Evolutionary conservation across 257 asterid genomes (phyloP).

Genomic region (Salvia splendens): DNA sequence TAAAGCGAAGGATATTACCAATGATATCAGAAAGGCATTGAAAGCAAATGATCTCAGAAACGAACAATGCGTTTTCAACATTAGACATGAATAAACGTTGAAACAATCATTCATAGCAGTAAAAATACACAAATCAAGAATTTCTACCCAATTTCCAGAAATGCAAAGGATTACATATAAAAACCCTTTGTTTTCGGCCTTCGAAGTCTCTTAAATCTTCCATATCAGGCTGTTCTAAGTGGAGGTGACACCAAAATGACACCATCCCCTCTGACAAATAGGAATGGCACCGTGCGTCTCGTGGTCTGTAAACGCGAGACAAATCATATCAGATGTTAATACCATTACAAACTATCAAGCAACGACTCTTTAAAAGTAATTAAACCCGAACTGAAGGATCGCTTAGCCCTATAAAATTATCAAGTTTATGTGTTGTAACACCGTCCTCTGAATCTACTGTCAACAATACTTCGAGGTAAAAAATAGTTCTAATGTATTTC

Average conservation of each 20-base stretch:
- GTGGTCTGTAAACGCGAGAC: slow-evolving; percentile 54
- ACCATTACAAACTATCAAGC: background rate
- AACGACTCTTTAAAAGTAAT: background rate
- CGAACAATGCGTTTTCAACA: slow-evolving; percentile 13
- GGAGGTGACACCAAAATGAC: slow-evolving; percentile 98
- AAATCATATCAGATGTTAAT: background rate
- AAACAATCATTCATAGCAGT: slow-evolving; percentile 6
- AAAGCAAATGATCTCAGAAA: background rate
- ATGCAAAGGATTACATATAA: slow-evolving; percentile 20
- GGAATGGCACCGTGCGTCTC: slow-evolving; percentile 72
- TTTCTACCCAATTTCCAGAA: slow-evolving; percentile 14
- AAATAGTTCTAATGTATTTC: background rate
- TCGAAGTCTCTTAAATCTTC: slow-evolving; percentile 24
- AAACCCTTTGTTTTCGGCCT: slow-evolving; percentile 7
- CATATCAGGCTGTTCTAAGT: slow-evolving; percentile 68
- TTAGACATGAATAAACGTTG: background rate
- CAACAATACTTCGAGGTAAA: background rate
- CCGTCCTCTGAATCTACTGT: background rate
- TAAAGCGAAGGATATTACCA: too few species aligned
- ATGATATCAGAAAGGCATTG: too few species aligned
- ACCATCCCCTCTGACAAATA: slow-evolving; percentile 96
- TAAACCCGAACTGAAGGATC: background rate
- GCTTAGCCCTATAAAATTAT: background rate
- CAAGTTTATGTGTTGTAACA: background rate
- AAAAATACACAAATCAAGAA: slow-evolving; percentile 29